Conservation (phyloP, 1,284 basidiomycete genomes). For the Rhodotorula sp. region DNA sequence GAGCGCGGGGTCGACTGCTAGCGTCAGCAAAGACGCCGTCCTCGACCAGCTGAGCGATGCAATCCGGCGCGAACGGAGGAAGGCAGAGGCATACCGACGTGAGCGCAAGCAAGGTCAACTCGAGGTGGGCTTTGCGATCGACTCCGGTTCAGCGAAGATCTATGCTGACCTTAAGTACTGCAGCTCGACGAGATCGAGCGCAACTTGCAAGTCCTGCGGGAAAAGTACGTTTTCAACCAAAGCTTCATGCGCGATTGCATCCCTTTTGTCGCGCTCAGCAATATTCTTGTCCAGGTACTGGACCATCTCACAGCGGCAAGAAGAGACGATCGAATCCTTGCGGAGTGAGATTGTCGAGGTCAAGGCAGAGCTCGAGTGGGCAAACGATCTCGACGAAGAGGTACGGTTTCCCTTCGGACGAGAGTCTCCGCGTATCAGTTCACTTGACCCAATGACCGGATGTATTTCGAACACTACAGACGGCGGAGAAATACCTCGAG, state of each 20-base stretch:
- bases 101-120: conserved; percentile 11
- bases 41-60: conserved; percentile 20
- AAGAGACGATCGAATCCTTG: conserved; percentile 17
- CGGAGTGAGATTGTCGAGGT: conserved; percentile 18
- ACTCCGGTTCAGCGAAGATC: no score
- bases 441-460: neutral
- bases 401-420: neutral
- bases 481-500: conserved; percentile 19
- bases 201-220: conserved; percentile 19
- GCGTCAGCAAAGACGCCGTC: conserved; percentile 24
- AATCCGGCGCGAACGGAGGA: conserved; percentile 19
- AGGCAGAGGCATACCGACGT: conserved; percentile 11
- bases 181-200: conserved; percentile 20
- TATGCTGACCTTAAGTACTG: neutral
- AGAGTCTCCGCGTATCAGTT: accelerated
- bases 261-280: no score
- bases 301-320: conserved; percentile 7
- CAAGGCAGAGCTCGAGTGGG: conserved; percentile 17
- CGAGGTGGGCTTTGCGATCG: neutral
- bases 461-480: neutral
- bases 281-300: neutral
- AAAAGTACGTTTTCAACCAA: conserved; percentile 7
- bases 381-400: conserved; percentile 16
- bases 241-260: neutral
- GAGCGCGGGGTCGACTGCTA: conserved; percentile 11